Evolutionary conservation across 75 land plant genomes (phyloP).

Genomic region (Isoetes taiwanensis): DNA sequence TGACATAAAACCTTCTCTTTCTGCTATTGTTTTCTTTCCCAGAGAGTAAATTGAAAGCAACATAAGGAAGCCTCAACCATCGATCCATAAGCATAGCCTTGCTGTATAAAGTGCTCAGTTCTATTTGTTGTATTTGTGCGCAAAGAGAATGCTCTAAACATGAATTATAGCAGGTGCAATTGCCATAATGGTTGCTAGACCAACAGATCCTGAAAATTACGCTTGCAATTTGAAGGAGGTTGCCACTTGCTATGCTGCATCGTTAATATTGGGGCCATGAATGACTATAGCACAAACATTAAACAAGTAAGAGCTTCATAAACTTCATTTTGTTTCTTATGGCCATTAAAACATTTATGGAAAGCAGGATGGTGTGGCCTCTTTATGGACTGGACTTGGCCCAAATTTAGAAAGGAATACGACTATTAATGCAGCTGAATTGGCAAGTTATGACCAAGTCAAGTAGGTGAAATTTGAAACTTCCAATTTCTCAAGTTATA

Average conservation of each 20-base stretch:
- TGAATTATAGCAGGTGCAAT: slow-evolving; percentile 63
- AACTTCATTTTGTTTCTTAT: background rate
- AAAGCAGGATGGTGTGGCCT: slow-evolving; percentile 72
- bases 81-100: too few species aligned
- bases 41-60: too few species aligned
- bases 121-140: too few species aligned
- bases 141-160: too few species aligned
- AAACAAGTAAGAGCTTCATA: slow-evolving; percentile 50
- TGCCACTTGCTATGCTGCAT: slow-evolving; percentile 82
- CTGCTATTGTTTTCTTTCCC: too few species aligned
- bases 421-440: slow-evolving; percentile 97
- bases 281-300: slow-evolving; percentile 84
- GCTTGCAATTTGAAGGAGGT: slow-evolving; percentile 93
- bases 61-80: too few species aligned
- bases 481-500: background rate
- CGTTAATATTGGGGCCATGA: slow-evolving; percentile 90
- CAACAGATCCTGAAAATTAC: slow-evolving; percentile 94
- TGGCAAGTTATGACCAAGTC: slow-evolving; percentile 99
- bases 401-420: slow-evolving; percentile 96
- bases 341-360: background rate
- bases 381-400: slow-evolving; percentile 96
- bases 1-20: too few species aligned
- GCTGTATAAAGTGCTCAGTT: too few species aligned
- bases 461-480: slow-evolving; percentile 54
- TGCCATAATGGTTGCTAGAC: slow-evolving; percentile 81